Conservation (phyloP, 371 early-diverging fungal genomes). For the Chytridium lagenaria region DNA sequence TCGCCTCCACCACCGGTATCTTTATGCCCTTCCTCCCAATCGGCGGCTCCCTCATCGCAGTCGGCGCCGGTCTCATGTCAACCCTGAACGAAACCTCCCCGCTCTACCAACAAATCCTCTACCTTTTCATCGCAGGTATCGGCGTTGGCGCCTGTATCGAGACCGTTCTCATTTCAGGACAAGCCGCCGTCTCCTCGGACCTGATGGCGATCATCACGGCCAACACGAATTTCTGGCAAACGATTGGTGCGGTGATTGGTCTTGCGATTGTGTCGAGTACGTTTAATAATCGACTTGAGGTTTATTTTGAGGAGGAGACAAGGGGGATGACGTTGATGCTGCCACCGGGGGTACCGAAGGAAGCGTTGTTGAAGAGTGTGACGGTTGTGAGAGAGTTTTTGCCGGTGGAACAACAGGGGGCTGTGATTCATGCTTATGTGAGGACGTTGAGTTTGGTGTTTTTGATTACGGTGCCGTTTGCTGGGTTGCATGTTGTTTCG, state of each 20-base stretch:
- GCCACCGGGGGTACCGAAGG: conserved; percentile 21
- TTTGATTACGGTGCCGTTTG: conserved; percentile 38
- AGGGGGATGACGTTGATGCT: background rate
- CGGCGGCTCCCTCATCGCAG: conserved; percentile 41
- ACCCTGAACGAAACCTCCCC: conserved; percentile 52
- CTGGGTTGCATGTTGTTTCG: conserved; percentile 31
- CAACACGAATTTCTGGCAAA: conserved; percentile 65
- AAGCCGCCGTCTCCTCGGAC: conserved; percentile 58
- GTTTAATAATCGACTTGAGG: conserved; percentile 51
- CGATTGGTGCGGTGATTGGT: conserved; percentile 54
- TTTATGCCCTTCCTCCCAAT: conserved; percentile 42
- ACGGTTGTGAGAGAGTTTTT: conserved; percentile 13
- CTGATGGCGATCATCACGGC: conserved; percentile 71
- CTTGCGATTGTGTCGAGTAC: conserved; percentile 48
- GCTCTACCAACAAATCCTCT: conserved; percentile 58
- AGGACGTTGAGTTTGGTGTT: conserved; percentile 34
- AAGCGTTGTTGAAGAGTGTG: conserved; percentile 23
- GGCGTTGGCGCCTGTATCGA: conserved; percentile 71
- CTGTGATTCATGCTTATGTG: conserved; percentile 34
- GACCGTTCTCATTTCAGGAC: conserved; percentile 65
- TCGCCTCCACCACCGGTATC: conserved; percentile 24
- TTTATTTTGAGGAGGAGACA: conserved; percentile 8
- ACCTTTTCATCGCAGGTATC: conserved; percentile 64
- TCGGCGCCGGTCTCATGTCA: conserved; percentile 59
- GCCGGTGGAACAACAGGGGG: conserved; percentile 24